Percentiles rank a stretch among this genome's conserved stretches.
These are phyloP conservation scores for Kodamaea sagamina DNA, from an alignment of 805 yeast genomes.

Conservation along the genomic window DNA sequence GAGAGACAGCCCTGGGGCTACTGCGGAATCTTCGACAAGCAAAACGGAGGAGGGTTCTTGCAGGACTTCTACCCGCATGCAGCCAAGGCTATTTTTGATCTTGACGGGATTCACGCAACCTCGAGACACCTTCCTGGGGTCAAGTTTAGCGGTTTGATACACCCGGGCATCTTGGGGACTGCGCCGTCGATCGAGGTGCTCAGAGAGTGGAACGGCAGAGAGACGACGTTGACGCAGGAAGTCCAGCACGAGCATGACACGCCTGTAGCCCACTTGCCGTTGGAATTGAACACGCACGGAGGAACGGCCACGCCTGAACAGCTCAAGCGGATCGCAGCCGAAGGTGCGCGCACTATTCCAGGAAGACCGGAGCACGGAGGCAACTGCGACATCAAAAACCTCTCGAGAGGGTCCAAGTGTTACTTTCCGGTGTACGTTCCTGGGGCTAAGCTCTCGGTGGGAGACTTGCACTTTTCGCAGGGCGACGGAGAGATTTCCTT, in stretches of 20 bases:
- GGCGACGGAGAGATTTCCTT: slow-evolving; percentile 57
- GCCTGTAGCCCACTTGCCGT: slow-evolving; percentile 47
- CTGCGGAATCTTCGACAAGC: slow-evolving; percentile 49
- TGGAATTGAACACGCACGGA: slow-evolving; percentile 37
- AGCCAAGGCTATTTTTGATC: slow-evolving; percentile 54
- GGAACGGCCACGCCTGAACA: slow-evolving; percentile 39
- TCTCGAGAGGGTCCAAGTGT: slow-evolving; percentile 51
- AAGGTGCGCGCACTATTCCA: slow-evolving; percentile 56
- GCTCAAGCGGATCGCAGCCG: slow-evolving; percentile 31
- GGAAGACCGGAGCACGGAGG: slow-evolving; percentile 58
- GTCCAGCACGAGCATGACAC: slow-evolving; percentile 32
- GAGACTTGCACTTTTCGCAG: slow-evolving; percentile 54
- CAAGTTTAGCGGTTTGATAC: slow-evolving; percentile 50
- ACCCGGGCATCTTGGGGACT: slow-evolving; percentile 54
- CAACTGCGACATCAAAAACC: slow-evolving; percentile 53
- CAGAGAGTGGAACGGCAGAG: slow-evolving; percentile 48
- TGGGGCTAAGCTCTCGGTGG: slow-evolving; percentile 51
- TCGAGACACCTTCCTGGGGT: slow-evolving; percentile 54
- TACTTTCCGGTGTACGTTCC: slow-evolving; percentile 49
- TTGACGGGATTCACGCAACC: slow-evolving; percentile 51
- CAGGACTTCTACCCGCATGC: slow-evolving; percentile 52
- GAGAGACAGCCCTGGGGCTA: slow-evolving; percentile 58
- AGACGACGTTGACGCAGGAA: slow-evolving; percentile 35
- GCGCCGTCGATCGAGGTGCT: slow-evolving; percentile 49
- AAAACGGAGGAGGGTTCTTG: slow-evolving; percentile 53